Evolutionary conservation across 2,329 filamentous ascomycete genomes (phyloP).

Genomic region (Pseudogymnoascus sp.): DNA sequence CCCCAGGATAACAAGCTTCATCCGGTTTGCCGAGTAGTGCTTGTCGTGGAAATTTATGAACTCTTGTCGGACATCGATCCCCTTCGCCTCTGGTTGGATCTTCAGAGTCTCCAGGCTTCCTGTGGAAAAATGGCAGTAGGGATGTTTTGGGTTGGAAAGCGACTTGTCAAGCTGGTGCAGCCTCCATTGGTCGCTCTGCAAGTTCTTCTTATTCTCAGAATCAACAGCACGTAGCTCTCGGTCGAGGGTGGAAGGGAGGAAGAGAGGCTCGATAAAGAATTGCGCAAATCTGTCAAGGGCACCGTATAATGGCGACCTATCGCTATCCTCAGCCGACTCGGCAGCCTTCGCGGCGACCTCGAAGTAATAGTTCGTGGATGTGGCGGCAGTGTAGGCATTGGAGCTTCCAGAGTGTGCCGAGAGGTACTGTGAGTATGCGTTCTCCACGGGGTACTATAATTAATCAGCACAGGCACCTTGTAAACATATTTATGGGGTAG

Average conservation of each 20-base stretch:
- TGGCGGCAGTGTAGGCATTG: slow-evolving; percentile 89
- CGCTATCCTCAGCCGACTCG: slow-evolving; percentile 47
- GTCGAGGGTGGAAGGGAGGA: slow-evolving; percentile 62
- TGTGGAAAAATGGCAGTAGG: slow-evolving; percentile 67
- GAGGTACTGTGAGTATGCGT: slow-evolving; percentile 91
- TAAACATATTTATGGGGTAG: background rate
- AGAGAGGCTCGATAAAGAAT: slow-evolving; percentile 66
- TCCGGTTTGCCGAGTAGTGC: slow-evolving; percentile 68
- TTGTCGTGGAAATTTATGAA: slow-evolving; percentile 67
- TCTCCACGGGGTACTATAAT: slow-evolving; percentile 75
- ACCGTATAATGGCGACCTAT: slow-evolving; percentile 57
- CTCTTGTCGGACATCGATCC: slow-evolving; percentile 62
- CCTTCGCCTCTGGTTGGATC: slow-evolving; percentile 58
- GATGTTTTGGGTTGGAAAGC: slow-evolving; percentile 61
- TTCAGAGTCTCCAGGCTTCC: slow-evolving; percentile 65
- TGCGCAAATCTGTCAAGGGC: slow-evolving; percentile 68
- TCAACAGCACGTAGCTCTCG: slow-evolving; percentile 66
- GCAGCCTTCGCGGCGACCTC: slow-evolving; percentile 82
- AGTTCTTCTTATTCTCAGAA: slow-evolving; percentile 74
- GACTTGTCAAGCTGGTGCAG: slow-evolving; percentile 65
- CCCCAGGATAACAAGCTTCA: slow-evolving; percentile 66
- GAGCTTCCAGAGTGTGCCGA: slow-evolving; percentile 84
- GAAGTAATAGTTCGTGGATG: slow-evolving; percentile 97
- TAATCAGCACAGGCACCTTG: background rate
- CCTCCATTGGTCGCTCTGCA: slow-evolving; percentile 67